phyloP scores from a whole-genome alignment of 192 early-diverging fungal genomes.

The Tieghemiomyces parasiticus region DNA sequence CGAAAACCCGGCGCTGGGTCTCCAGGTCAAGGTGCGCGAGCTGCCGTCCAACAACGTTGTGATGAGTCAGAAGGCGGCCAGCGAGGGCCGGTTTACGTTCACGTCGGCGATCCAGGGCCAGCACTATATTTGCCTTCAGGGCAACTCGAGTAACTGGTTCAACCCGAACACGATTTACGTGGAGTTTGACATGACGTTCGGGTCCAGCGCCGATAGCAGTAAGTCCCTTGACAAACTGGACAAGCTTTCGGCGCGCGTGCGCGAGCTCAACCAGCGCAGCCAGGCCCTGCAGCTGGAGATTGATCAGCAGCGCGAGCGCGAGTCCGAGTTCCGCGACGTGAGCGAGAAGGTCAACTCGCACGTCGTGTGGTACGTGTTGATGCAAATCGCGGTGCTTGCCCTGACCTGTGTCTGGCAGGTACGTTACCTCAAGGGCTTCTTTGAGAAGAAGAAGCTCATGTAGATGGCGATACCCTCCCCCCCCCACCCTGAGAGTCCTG shows the following conservation, averaged over 20 bases:
- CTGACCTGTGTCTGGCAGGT: conserved; percentile 77
- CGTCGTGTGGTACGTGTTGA: conserved; percentile 74
- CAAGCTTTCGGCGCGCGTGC: conserved; percentile 52
- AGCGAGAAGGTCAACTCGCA: conserved; percentile 73
- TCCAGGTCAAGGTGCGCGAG: conserved; percentile 64
- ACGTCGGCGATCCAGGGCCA: conserved; percentile 78
- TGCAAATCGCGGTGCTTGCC: conserved; percentile 67
- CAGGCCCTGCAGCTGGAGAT: conserved; percentile 77
- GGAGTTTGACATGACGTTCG: conserved; percentile 49
- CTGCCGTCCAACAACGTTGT: conserved; percentile 27
- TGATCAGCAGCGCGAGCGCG: conserved; percentile 76
- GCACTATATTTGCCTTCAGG: conserved; percentile 80
- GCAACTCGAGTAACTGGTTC: conserved; percentile 54
- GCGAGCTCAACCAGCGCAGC: conserved; percentile 70
- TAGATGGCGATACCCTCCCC: too few species aligned
- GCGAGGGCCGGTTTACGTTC: conserved; percentile 78
- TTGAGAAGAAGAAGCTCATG: conserved; percentile 83
- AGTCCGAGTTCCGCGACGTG: conserved; percentile 77
- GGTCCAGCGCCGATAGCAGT: conserved; percentile 41
- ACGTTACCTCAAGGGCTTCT: conserved; percentile 69
- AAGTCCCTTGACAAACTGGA: conserved; percentile 27
- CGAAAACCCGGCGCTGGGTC: conserved; percentile 40
- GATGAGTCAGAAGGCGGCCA: conserved; percentile 59
- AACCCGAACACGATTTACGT: conserved; percentile 29
- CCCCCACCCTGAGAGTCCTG: background rate